Evolutionary conservation across 1,284 basidiomycete species (phyloP).

Genomic region (Ceratobasidium sp.): DNA sequence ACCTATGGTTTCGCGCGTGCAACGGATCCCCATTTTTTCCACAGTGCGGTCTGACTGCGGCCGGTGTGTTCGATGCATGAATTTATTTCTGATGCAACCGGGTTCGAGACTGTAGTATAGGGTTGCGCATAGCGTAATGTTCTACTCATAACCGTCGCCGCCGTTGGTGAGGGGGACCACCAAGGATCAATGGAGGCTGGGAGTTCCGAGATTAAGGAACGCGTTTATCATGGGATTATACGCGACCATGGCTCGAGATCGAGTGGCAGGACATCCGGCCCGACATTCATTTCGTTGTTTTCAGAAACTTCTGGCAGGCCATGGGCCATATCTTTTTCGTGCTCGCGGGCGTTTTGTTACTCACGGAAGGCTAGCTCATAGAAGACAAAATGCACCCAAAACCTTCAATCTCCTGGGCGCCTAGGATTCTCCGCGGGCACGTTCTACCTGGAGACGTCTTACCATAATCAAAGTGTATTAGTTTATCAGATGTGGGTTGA

Average conservation of each 20-base stretch:
- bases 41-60: background rate
- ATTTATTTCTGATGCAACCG: background rate
- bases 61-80: background rate
- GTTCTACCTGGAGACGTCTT: background rate
- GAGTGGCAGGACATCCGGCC: background rate
- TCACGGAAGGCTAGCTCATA: background rate
- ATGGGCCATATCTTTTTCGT: background rate
- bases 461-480: slow-evolving; percentile 38
- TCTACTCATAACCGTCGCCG: slow-evolving; percentile 10
- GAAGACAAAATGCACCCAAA: background rate
- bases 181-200: background rate
- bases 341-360: background rate
- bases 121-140: slow-evolving; percentile 14
- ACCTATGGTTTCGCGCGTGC: slow-evolving; percentile 1
- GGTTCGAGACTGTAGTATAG: background rate
- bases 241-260: background rate
- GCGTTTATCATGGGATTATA: background rate
- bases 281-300: slow-evolving; percentile 2
- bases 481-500: slow-evolving; percentile 32
- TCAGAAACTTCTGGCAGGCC: background rate
- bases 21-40: background rate
- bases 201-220: slow-evolving; percentile 17
- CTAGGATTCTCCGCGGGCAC: background rate
- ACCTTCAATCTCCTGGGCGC: background rate
- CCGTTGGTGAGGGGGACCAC: background rate